Conservation (phyloP, 2,329 filamentous ascomycete genomes). For the Diaporthe longicolla region DNA sequence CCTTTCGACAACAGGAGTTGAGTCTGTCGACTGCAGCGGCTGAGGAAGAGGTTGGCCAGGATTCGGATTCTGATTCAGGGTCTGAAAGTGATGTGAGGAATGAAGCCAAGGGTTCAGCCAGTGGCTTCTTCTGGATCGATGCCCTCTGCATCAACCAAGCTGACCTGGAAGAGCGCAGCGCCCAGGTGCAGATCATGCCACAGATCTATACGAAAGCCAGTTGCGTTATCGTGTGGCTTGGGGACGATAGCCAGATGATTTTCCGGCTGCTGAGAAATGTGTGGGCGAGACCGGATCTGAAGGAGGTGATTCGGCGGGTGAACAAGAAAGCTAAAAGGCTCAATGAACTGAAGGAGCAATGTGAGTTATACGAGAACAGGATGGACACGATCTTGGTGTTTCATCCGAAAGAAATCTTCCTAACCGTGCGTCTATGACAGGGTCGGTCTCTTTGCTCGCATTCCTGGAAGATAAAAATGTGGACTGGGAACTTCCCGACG, state of each 20-base stretch:
- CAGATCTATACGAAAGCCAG: constrained; percentile 29
- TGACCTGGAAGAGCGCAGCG: constrained; percentile 32
- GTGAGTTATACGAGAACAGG: not conserved
- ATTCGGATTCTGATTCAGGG: not conserved
- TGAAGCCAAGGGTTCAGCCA: not conserved
- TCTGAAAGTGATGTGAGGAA: not conserved
- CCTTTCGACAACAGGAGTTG: constrained; percentile 10
- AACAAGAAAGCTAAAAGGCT: constrained; percentile 26
- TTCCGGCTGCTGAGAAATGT: constrained; percentile 17
- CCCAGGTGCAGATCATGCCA: constrained; percentile 37
- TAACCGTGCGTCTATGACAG: not conserved
- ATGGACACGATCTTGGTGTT: not conserved
- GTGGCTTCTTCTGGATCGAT: constrained; percentile 30
- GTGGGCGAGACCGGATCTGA: constrained; percentile 2
- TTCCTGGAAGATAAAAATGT: constrained; percentile 7
- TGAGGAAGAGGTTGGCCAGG: not conserved
- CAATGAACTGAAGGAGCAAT: constrained; percentile 17
- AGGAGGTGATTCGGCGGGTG: constrained; percentile 12
- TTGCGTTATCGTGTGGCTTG: constrained; percentile 35
- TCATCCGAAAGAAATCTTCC: not conserved
- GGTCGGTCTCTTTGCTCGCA: constrained; percentile 9
- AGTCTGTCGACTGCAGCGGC: not conserved
- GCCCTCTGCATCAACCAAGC: constrained; percentile 35
- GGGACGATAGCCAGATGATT: constrained; percentile 30
- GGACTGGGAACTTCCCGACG: constrained; percentile 18